Evolutionary conservation across 2,329 filamentous ascomycete genomes (phyloP), one percentile per base, ranked within the genome.

Genomic region (Pseudomassariella vexata): DNA sequence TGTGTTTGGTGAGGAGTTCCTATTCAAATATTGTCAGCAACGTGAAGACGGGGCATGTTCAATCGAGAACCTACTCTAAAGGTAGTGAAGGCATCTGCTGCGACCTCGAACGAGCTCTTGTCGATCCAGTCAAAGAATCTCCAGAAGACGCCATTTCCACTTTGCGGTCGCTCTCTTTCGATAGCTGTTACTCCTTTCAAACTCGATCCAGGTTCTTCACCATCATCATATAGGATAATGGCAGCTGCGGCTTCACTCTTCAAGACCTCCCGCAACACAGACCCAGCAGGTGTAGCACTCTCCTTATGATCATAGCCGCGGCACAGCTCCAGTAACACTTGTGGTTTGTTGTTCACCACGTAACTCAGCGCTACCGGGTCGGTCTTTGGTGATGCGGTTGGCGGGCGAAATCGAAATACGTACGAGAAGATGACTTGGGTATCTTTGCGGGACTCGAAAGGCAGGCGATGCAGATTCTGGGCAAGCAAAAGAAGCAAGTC

Each of bases 101-200:
- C 89, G 44, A 96, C 86, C 65, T 98, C 92, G 52, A 98, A 98
- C 19, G 85, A 89, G 47, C 88, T 87, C 61, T 87, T 87, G 63
- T 96, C 89, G 49, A 98, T 94, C 87, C 90, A 98, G 40, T 84
- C 79, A 53, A 98, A 96, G 62, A 96, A 96, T 28, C 77, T 82
- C 92, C 92, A 98, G 57, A 98, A 95, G 2, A 95, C 79, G 3
- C 90, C 90, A 26, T 79, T 73, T 9, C 89, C 89, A 28, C 75
- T 82, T 48, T 92, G 84, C 20, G 75, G 78, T 24, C 78, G 63
- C 38, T 86, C 82, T 28, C 82, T 77, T 49, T 92, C 84, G 40
- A 95, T 85, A 15, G 77, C 80, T 31, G 73, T 79, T 23, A 94
- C 68, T 24, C 87, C 84, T 42, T 87, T 79, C n/a, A 76, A 75